These are phyloP conservation scores for Pneumocystis oryctolagi DNA, from an alignment of 1,139 yeast species.

Conservation along the genomic window DNA sequence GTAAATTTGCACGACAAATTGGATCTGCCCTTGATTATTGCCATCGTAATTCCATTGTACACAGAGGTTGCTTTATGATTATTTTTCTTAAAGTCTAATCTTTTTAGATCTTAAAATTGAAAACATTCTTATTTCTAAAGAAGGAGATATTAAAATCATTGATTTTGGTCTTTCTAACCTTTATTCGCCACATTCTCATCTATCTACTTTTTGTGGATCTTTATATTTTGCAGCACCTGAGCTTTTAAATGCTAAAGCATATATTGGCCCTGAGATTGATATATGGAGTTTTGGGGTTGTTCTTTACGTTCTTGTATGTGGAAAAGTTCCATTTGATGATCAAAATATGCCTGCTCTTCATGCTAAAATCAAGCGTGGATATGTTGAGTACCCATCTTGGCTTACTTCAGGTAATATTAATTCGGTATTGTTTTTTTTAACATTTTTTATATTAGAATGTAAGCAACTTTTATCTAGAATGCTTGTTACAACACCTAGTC, in stretches of 20 bases:
- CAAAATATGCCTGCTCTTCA: slow-evolving; percentile 84
- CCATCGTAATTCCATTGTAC: slow-evolving; percentile 87
- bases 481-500: slow-evolving; percentile 78
- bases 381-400: slow-evolving; percentile 79
- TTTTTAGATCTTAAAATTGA: slow-evolving; percentile 71
- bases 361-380: slow-evolving; percentile 83
- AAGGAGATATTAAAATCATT: slow-evolving; percentile 87
- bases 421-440: not conserved
- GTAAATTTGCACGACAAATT: slow-evolving; percentile 92
- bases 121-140: slow-evolving; percentile 82
- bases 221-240: slow-evolving; percentile 98
- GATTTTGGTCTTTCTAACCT: slow-evolving; percentile 92
- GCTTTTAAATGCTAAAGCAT: slow-evolving; percentile 77
- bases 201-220: slow-evolving; percentile 94
- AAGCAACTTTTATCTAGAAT: slow-evolving; percentile 69
- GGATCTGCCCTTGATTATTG: slow-evolving; percentile 89
- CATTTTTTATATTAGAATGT: slow-evolving; percentile 35
- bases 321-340: slow-evolving; percentile 93
- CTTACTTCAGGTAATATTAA: slow-evolving; percentile 34
- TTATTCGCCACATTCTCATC: slow-evolving; percentile 52
- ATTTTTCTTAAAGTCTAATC: not conserved
- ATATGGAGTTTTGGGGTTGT: slow-evolving; percentile 99
- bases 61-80: slow-evolving; percentile 32
- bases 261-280: slow-evolving; percentile 93
- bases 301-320: slow-evolving; percentile 89